phyloP scores from a whole-genome alignment of 2,329 filamentous ascomycete genomes.

The Neospermospora avenae region DNA sequence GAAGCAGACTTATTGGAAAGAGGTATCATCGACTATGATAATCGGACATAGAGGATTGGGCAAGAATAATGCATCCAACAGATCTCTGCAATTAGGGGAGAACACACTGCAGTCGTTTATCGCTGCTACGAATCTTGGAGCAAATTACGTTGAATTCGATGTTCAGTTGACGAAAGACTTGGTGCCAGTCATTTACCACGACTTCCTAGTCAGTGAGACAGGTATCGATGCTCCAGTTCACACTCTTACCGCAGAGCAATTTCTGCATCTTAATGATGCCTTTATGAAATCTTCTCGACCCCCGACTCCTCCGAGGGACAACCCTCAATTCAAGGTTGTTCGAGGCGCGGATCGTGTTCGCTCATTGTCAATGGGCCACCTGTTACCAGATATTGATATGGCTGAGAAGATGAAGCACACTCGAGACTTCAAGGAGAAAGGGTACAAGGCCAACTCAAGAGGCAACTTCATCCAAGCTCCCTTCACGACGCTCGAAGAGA shows the following conservation, averaged over 20 bases:
- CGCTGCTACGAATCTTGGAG: constrained; percentile 88
- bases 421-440: constrained; percentile 88
- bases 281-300: constrained; percentile 45
- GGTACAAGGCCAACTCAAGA: constrained; percentile 92
- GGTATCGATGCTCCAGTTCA: constrained; percentile 96
- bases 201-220: constrained; percentile 96
- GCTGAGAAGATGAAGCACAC: constrained; percentile 96
- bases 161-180: constrained; percentile 99
- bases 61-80: constrained; percentile 82
- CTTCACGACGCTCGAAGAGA: constrained; percentile 90
- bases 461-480: constrained; percentile 94
- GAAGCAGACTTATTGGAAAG: constrained; percentile 95
- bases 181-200: constrained; percentile 97
- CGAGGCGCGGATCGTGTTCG: constrained; percentile 34
- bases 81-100: constrained; percentile 89
- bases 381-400: constrained; percentile 31
- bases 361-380: constrained; percentile 35
- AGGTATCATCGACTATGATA: constrained; percentile 81
- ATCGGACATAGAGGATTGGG: constrained; percentile 73
- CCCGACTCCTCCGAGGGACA: constrained; percentile 40
- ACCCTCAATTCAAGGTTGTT: constrained; percentile 23
- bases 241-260: constrained; percentile 91
- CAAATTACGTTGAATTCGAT: constrained; percentile 72
- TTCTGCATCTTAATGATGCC: constrained; percentile 70
- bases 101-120: constrained; percentile 97